A percentile compares a stretch with the other conserved stretches of the same genome.
These are phyloP conservation scores for Hyaloscypha variabilis DNA, from an alignment of 495 filamentous ascomycete species.

Conservation along the genomic window DNA sequence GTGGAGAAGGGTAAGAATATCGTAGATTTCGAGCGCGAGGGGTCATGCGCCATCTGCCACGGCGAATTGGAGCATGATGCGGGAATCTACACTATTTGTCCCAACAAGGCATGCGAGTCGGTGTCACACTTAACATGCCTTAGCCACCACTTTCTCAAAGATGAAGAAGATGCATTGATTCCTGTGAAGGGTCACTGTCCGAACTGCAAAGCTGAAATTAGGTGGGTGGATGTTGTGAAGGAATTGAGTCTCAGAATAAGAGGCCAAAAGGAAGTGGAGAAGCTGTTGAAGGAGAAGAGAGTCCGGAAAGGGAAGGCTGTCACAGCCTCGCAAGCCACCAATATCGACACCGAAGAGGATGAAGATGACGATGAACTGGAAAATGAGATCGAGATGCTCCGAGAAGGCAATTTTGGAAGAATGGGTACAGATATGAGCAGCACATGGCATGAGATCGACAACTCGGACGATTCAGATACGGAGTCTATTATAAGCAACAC, in stretches of 20 bases:
- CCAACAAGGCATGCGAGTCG: constrained; percentile 63
- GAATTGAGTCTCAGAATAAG: constrained; percentile 74
- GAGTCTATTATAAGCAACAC: constrained; percentile 35
- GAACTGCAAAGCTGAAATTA: constrained; percentile 58
- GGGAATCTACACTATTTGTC: constrained; percentile 70
- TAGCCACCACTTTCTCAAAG: constrained; percentile 61
- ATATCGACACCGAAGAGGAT: constrained; percentile 16
- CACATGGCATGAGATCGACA: constrained; percentile 24
- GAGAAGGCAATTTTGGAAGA: constrained; percentile 25
- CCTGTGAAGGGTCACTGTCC: constrained; percentile 77
- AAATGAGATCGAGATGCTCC: constrained; percentile 28
- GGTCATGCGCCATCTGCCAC: constrained; percentile 67
- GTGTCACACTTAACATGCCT: constrained; percentile 79
- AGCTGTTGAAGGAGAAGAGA: constrained; percentile 58
- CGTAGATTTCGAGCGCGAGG: constrained; percentile 59
- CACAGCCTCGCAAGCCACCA: constrained; percentile 15
- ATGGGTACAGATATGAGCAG: constrained; percentile 24
- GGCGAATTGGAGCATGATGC: constrained; percentile 45
- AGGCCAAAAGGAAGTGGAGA: constrained; percentile 65
- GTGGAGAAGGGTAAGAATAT: constrained; percentile 71
- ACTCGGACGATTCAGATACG: constrained; percentile 38
- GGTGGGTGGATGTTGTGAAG: constrained; percentile 80
- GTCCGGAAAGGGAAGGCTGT: constrained; percentile 13
- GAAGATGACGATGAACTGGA: constrained; percentile 24
- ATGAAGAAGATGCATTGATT: constrained; percentile 51